These are phyloP conservation scores for Madurella fahalii DNA, from an alignment of 2,329 filamentous ascomycete genomes.

Conservation along the genomic window DNA sequence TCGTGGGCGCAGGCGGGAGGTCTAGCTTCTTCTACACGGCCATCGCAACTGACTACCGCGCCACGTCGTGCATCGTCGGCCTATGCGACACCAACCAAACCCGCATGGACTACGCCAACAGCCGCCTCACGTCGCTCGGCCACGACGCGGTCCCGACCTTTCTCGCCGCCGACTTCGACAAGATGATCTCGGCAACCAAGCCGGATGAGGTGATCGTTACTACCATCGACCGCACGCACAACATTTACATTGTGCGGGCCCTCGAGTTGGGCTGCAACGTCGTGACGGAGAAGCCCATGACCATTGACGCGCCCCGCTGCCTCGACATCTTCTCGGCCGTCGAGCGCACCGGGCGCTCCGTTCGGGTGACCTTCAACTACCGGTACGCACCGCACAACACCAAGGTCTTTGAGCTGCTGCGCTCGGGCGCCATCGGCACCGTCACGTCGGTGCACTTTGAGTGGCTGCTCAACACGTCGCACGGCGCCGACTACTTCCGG, in stretches of 20 bases:
- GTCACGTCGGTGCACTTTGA: conserved; percentile 59
- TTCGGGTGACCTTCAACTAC: conserved; percentile 62
- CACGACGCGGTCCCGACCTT: conserved; percentile 50
- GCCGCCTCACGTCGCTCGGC: conserved; percentile 42
- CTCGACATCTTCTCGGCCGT: conserved; percentile 52
- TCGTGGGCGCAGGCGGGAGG: conserved; percentile 56
- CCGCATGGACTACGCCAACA: conserved; percentile 54
- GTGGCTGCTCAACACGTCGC: conserved; percentile 59
- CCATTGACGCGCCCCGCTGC: conserved; percentile 54
- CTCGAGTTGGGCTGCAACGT: conserved; percentile 57
- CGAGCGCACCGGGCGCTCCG: conserved; percentile 42
- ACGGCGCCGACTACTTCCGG: conserved; percentile 60
- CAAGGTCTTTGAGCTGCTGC: conserved; percentile 51
- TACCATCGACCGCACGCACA: conserved; percentile 59
- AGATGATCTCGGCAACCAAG: conserved; percentile 52
- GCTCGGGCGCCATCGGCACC: conserved; percentile 51
- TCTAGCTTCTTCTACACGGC: conserved; percentile 59
- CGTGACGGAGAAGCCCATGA: conserved; percentile 64
- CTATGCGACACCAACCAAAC: conserved; percentile 60
- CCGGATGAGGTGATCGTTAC: conserved; percentile 61
- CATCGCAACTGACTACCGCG: conserved; percentile 49
- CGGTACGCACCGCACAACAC: conserved; percentile 64
- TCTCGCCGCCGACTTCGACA: conserved; percentile 51
- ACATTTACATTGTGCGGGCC: conserved; percentile 56
- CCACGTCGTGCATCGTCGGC: conserved; percentile 49